These are phyloP conservation scores for Platismatia glauca DNA, from an alignment of 495 filamentous ascomycete genomes.

Conservation along the genomic window DNA sequence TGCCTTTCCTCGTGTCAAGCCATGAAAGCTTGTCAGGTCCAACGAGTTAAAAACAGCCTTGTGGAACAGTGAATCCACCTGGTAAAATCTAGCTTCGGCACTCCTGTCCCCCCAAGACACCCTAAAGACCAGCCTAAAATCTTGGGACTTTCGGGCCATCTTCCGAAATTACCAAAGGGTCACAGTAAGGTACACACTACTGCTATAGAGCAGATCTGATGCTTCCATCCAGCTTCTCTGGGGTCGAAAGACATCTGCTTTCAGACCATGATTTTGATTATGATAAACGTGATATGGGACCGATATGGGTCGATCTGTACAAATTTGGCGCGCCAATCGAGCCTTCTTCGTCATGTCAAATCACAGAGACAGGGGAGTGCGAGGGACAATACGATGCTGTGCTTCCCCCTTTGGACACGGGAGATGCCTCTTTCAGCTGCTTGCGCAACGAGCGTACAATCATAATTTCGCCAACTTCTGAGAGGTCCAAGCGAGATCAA, in stretches of 20 bases:
- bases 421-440: background rate
- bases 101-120: background rate
- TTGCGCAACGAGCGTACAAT: background rate
- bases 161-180: slow-evolving; percentile 15
- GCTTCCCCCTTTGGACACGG: background rate
- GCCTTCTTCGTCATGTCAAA: background rate
- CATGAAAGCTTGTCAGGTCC: background rate
- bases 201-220: slow-evolving; percentile 6
- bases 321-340: slow-evolving; percentile 13
- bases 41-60: background rate
- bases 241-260: slow-evolving; percentile 2
- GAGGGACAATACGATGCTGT: background rate
- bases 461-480: background rate
- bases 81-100: background rate
- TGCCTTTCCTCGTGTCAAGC: background rate
- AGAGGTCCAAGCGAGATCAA: background rate
- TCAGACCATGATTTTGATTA: background rate
- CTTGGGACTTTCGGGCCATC: slow-evolving; percentile 1
- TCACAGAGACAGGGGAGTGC: slow-evolving; percentile 1
- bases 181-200: background rate
- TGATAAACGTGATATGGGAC: too few species aligned
- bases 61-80: background rate
- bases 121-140: background rate
- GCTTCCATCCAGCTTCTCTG: slow-evolving; percentile 9
- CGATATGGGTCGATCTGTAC: background rate